Evolutionary conservation across 345 rosid species (phyloP).

Genomic region (Ailanthus altissimus): DNA sequence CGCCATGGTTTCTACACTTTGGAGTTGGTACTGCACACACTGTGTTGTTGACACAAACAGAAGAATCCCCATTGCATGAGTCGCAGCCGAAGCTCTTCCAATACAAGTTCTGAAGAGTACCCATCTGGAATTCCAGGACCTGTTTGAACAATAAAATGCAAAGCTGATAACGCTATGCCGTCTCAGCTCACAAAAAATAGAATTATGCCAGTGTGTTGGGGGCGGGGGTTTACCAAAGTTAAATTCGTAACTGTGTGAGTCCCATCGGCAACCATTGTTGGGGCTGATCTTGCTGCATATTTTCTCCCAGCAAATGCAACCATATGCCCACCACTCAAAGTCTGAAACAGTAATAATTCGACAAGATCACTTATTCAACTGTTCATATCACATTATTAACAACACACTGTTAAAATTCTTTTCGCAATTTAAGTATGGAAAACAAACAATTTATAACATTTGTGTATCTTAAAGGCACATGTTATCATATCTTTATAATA

Average conservation of each 20-base stretch:
- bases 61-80: constrained; percentile 43
- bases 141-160: constrained; percentile 6
- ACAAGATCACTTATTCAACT: not conserved
- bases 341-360: constrained; percentile 29
- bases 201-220: not conserved
- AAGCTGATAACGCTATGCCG: not conserved
- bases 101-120: constrained; percentile 67
- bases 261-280: constrained; percentile 61
- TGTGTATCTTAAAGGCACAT: no score
- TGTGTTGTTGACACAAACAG: constrained; percentile 56
- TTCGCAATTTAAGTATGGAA: no score
- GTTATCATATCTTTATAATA: no score
- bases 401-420: not conserved
- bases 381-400: not conserved
- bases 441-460: no score
- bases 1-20: constrained; percentile 55
- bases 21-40: constrained; percentile 67
- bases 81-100: constrained; percentile 88
- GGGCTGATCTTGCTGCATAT: constrained; percentile 90
- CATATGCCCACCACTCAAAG: constrained; percentile 65
- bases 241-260: constrained; percentile 70
- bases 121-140: constrained; percentile 84
- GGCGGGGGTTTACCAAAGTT: constrained; percentile 64
- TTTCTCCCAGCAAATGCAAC: constrained; percentile 93
- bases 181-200: not conserved